These are phyloP conservation scores for Earliella scabrosa DNA, from an alignment of 1,284 basidiomycete genomes.

Conservation along the genomic window DNA sequence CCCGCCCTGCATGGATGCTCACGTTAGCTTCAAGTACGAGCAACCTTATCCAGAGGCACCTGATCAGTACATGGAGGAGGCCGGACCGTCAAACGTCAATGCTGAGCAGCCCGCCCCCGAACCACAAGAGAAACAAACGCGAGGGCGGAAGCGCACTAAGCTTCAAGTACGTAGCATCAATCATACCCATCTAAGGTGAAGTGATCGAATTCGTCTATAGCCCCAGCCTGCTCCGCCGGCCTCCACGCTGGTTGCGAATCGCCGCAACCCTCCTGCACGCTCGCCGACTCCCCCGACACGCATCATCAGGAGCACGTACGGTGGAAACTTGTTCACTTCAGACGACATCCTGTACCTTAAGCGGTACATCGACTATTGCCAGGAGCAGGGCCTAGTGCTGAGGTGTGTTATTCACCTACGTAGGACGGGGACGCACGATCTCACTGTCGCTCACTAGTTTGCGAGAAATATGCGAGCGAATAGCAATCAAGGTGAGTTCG, in stretches of 20 bases:
- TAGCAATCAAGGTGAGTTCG: constrained; percentile 70
- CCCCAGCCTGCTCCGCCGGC: constrained; percentile 66
- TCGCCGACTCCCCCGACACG: constrained; percentile 80
- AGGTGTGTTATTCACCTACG: constrained; percentile 47
- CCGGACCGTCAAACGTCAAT: constrained; percentile 46
- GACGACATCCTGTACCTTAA: constrained; percentile 81
- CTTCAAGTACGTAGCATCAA: constrained; percentile 47
- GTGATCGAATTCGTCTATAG: constrained; percentile 28
- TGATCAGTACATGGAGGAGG: constrained; percentile 52
- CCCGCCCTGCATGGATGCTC: no score
- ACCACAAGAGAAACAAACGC: constrained; percentile 40
- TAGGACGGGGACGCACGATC: not conserved
- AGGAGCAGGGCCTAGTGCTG: constrained; percentile 78
- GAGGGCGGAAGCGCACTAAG: constrained; percentile 69
- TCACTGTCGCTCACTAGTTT: constrained; percentile 45
- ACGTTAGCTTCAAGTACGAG: constrained; percentile 39
- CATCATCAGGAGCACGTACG: constrained; percentile 85
- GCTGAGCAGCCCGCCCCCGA: constrained; percentile 35
- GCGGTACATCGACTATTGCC: constrained; percentile 84
- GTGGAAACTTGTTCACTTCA: constrained; percentile 80
- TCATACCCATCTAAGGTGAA: not conserved
- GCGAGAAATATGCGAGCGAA: constrained; percentile 81
- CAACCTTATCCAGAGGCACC: constrained; percentile 45
- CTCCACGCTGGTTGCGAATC: constrained; percentile 63
- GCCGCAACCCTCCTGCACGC: constrained; percentile 65